phyloP scores from a whole-genome alignment of 371 early-diverging fungal genomes.

The Choanephora cucurbitarum region DNA sequence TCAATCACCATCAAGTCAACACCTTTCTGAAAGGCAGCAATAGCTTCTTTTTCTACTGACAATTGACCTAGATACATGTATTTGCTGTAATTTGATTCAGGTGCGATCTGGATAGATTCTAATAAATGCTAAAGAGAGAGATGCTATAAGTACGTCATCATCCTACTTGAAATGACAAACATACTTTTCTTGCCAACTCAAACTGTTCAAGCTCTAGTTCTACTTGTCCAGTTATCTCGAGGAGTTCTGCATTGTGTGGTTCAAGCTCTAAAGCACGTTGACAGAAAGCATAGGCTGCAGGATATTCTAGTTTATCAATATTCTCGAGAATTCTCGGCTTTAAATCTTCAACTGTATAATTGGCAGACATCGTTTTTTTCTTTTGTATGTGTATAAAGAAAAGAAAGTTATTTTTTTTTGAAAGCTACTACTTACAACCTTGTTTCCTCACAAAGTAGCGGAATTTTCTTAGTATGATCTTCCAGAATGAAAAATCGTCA shows the following conservation, averaged over 20 bases:
- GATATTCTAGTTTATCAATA: conserved; percentile 76
- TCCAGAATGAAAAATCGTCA: no score
- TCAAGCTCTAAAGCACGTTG: conserved; percentile 70
- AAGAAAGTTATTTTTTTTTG: no score
- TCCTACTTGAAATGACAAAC: not conserved
- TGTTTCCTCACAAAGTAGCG: no score
- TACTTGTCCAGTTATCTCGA: conserved; percentile 74
- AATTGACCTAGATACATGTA: conserved; percentile 93
- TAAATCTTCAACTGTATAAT: conserved; percentile 62
- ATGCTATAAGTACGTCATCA: no score
- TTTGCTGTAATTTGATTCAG: conserved; percentile 73
- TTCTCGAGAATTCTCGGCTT: conserved; percentile 71
- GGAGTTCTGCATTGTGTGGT: conserved; percentile 61
- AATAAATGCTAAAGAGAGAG: conserved; percentile 73
- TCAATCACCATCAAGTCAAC: conserved; percentile 66
- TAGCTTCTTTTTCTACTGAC: conserved; percentile 74
- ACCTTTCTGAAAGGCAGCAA: conserved; percentile 81
- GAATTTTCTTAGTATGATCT: no score
- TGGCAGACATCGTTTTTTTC: not conserved
- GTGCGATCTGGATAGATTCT: conserved; percentile 66
- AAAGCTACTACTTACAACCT: no score
- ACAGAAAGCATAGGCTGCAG: conserved; percentile 72
- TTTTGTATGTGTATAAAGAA: not conserved
- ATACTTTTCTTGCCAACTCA: conserved; percentile 70
- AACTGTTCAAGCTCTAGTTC: conserved; percentile 75